Evolutionary conservation across 257 asterid genomes (phyloP).

Genomic region (Solanum raphanifolium): DNA sequence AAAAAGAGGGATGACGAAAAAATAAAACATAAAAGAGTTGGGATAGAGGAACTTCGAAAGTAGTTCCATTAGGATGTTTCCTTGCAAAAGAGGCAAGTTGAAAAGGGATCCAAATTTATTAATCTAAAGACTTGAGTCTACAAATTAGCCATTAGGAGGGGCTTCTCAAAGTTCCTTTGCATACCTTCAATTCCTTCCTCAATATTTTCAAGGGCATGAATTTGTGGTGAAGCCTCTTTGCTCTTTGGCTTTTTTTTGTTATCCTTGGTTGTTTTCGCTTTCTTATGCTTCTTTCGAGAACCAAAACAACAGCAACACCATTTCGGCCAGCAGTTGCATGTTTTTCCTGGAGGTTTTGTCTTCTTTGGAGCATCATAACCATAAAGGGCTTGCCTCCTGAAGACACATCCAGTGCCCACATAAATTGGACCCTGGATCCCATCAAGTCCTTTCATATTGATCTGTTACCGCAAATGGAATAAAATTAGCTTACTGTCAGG

Average conservation of each 20-base stretch:
- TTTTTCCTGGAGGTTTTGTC: constrained; percentile 77
- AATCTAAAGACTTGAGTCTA: not conserved
- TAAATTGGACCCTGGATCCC: constrained; percentile 99
- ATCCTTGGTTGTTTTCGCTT: constrained; percentile 46
- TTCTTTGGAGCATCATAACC: constrained; percentile 93
- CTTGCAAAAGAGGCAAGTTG: not conserved
- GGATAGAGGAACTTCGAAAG: not conserved
- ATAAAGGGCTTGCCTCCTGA: constrained; percentile 89
- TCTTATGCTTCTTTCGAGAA: constrained; percentile 50
- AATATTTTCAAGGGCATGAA: constrained; percentile 94
- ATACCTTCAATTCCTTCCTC: constrained; percentile 94
- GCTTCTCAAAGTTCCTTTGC: constrained; percentile 1
- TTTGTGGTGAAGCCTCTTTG: constrained; percentile 67
- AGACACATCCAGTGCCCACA: constrained; percentile 96
- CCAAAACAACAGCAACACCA: constrained; percentile 59
- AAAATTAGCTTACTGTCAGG: constrained; percentile 9
- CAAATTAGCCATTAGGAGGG: not conserved
- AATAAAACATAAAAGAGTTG: not conserved
- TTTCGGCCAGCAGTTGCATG: constrained; percentile 94
- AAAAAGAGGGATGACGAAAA: not conserved
- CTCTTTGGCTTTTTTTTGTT: constrained; percentile 56
- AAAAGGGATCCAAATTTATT: not conserved
- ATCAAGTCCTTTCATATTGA: constrained; percentile 96
- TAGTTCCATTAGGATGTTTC: not conserved
- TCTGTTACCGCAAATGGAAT: constrained; percentile 27